Evolutionary conservation across 148 eudicot species (phyloP), one percentile per base, ranked within the genome.

Genomic region (Rhododendron henanense): DNA sequence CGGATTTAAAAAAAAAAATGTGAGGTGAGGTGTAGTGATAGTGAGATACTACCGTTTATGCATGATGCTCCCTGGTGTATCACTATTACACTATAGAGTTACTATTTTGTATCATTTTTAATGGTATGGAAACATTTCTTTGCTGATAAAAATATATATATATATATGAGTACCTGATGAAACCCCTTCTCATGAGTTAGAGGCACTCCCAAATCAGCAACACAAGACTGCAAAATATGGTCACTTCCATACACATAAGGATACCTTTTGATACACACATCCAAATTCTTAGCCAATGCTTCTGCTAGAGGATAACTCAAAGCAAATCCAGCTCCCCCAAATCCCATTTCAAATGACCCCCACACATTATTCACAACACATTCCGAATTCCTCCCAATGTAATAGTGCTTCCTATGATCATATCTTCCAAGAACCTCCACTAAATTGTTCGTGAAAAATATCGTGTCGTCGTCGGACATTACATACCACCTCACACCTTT

Each of bases 131-230:
- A 41, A 41, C 7, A 7, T 2, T 9, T 0, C 6, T 5, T 41
- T 41, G 7, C 1, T 41, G 44, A 41, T n/a, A n/a, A n/a, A n/a
- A n/a, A n/a, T n/a, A n/a, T n/a, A n/a, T n/a, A n/a, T n/a, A n/a
- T n/a, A n/a, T n/a, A n/a, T n/a, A n/a, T n/a, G 13, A 14, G 77
- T 93, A 94, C 98, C 94, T 95, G 98, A 92, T 95, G 98, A 83
- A 95, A 91, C 11, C 97, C 96, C 85, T 89, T 94, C 28, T 93
- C 91, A 33, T 85, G 97, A 63, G 95, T 94, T 28, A 94, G 87
- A 87, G 94, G 78, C 67, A 93, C 95, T n/a, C 97, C 98, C 80
- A 92, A 86, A 88, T 94, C 98, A 87, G 94, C 91, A 35, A 92
- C 85, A 89, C 95, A 95, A 76, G 93, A 87, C 65, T 90, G 92